Percentiles rank a stretch among this genome's conserved stretches.
Conservation (phyloP, 75 land plant species). For the Picea glauca region DNA sequence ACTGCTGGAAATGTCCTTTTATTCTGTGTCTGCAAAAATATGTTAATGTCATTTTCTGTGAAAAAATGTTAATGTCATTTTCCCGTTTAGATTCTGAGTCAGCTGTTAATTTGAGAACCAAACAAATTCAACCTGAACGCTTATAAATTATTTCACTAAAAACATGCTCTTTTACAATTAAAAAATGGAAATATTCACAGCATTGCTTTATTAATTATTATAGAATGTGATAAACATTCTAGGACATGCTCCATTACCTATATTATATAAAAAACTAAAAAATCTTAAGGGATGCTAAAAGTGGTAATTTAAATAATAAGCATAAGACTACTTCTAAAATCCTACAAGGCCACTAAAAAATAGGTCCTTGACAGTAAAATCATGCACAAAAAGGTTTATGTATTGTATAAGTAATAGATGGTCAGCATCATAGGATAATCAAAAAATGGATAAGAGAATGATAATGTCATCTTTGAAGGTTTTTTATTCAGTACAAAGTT, state of each 20-base stretch:
- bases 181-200: background rate
- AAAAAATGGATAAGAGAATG: no score
- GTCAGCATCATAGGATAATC: no score
- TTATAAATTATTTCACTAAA: background rate
- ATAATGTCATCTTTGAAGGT: no score
- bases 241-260: background rate
- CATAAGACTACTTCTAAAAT: background rate
- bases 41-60: background rate
- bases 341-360: no score
- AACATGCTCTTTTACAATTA: no score
- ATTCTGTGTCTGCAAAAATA: background rate
- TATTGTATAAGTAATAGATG: no score
- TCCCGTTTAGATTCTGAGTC: background rate
- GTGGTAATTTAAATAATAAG: background rate
- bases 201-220: background rate
- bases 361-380: no score
- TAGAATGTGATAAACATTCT: no score
- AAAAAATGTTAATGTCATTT: background rate
- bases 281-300: background rate
- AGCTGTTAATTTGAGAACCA: background rate
- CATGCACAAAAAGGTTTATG: no score
- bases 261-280: background rate
- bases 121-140: background rate
- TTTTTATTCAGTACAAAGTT: no score
- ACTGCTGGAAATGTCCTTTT: background rate